phyloP scores from a whole-genome alignment of 176 grass and related monocot genomes.

The Dactylis glomerata region DNA sequence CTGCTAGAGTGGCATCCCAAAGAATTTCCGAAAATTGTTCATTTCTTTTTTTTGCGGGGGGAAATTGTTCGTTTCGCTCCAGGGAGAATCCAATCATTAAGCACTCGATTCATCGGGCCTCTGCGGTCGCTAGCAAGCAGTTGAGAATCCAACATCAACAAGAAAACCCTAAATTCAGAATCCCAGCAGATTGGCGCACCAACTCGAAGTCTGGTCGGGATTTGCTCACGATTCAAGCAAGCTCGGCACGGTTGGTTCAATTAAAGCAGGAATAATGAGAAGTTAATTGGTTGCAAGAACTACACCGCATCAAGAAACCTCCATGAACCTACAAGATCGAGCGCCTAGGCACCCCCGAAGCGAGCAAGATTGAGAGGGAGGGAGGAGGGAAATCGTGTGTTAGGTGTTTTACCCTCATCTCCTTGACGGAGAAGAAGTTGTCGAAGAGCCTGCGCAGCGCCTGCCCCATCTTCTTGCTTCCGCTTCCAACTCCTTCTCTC shows the following conservation, averaged over 20 bases:
- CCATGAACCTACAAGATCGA: background rate
- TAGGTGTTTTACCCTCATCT: conserved; percentile 64
- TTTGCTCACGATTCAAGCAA: background rate
- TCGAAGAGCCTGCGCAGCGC: conserved; percentile 93
- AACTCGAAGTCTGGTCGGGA: background rate
- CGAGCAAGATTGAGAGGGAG: background rate
- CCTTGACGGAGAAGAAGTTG: conserved; percentile 83
- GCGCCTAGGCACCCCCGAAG: background rate
- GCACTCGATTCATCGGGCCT: background rate
- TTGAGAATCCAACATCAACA: background rate
- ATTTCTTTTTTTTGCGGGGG: too few relatives aligned
- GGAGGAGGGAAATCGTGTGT: background rate
- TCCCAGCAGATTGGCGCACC: background rate
- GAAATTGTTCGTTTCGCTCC: background rate
- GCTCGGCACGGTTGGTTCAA: background rate
- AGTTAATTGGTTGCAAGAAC: background rate
- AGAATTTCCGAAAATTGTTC: background rate
- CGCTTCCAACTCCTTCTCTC: background rate
- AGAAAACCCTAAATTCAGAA: background rate
- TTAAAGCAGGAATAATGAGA: background rate
- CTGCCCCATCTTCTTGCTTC: conserved; percentile 64
- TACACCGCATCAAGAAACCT: background rate
- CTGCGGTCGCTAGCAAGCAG: background rate
- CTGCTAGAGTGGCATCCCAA: background rate
- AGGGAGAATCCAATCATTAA: background rate